phyloP scores from a whole-genome alignment of 306 rosid species.

The Acacia melanoxylon region DNA sequence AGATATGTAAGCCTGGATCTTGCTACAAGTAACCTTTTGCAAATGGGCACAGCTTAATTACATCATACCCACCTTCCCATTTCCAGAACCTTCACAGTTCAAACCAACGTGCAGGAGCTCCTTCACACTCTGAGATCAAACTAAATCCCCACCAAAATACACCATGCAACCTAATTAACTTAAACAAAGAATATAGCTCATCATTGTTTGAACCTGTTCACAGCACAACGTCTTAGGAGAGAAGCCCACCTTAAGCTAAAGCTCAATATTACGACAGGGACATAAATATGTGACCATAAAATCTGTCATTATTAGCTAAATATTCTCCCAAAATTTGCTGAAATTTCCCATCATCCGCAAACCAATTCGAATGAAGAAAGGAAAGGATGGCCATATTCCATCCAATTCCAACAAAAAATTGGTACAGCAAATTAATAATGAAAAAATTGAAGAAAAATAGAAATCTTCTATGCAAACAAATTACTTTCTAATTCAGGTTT shows the following conservation, averaged over 20 bases:
- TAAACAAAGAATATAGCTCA: background rate
- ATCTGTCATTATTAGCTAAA: background rate
- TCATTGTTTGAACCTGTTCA: background rate
- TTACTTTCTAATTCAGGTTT: too few relatives aligned
- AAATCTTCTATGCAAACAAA: background rate
- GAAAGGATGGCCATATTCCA: background rate
- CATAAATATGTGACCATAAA: background rate
- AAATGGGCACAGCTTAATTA: constrained; percentile 18
- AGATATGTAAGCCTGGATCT: background rate
- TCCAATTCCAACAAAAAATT: background rate
- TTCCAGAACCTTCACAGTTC: constrained; percentile 5
- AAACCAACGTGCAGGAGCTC: background rate
- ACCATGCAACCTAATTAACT: background rate
- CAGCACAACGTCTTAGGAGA: background rate
- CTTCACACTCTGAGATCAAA: background rate
- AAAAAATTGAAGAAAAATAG: background rate
- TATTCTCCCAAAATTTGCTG: background rate
- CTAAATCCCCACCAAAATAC: background rate
- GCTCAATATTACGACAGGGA: background rate
- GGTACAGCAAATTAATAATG: background rate
- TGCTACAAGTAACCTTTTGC: background rate
- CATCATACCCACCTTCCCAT: constrained; percentile 24
- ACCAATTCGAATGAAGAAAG: background rate
- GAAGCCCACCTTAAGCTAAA: background rate
- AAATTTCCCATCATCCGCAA: background rate